phyloP scores from a whole-genome alignment of 2,329 filamentous ascomycete genomes.

The Colletotrichum zoysiae region DNA sequence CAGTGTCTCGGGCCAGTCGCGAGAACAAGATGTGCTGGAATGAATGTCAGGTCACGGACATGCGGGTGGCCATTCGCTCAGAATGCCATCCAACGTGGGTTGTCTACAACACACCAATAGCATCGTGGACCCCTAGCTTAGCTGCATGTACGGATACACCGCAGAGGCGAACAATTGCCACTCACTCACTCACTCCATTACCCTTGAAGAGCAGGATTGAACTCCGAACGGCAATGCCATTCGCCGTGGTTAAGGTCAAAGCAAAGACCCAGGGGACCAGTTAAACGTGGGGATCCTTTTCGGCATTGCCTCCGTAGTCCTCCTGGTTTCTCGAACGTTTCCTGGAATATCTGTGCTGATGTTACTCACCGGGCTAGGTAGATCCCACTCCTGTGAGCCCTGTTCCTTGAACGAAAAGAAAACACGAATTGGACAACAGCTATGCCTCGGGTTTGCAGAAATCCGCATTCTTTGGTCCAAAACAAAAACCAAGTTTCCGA shows the following conservation, averaged over 20 bases:
- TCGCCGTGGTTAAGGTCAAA: neutral
- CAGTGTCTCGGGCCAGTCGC: constrained; percentile 6
- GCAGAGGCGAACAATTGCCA: constrained; percentile 20
- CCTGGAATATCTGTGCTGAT: constrained; percentile 14
- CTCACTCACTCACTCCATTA: no score
- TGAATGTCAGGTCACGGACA: constrained; percentile 3
- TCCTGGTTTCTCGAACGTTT: constrained; percentile 12
- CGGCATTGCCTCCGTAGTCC: constrained; percentile 14
- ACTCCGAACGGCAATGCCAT: neutral
- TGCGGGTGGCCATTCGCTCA: constrained; percentile 18
- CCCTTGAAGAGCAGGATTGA: neutral
- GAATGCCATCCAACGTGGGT: constrained; percentile 8
- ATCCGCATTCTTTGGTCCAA: constrained; percentile 14
- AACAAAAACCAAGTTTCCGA: constrained; percentile 41
- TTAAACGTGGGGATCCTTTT: constrained; percentile 20
- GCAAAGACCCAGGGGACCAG: constrained; percentile 15
- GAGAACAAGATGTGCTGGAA: constrained; percentile 5
- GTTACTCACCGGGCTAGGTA: constrained; percentile 12
- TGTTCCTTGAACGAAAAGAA: neutral
- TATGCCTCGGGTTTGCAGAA: constrained; percentile 13
- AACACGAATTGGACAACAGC: neutral
- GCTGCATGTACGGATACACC: neutral
- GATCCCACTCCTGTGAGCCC: neutral
- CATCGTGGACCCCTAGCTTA: constrained; percentile 19
- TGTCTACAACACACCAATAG: constrained; percentile 11